Evolutionary conservation across 176 grass and related monocot genomes (phyloP).

Genomic region (Oryza brachyantha): DNA sequence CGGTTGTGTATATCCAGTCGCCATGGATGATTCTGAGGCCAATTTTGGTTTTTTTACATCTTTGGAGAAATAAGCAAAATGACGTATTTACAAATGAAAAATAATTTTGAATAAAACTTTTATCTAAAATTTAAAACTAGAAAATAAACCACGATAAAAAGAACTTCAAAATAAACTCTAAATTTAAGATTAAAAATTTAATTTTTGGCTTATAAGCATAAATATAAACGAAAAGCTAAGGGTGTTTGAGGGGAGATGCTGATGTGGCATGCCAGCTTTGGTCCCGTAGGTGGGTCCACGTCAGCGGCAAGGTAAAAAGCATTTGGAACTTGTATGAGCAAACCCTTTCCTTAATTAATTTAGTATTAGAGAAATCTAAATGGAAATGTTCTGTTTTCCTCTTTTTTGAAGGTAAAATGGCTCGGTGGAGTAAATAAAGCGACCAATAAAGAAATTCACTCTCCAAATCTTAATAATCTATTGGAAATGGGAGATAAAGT

Average conservation of each 20-base stretch:
- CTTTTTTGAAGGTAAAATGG: background rate
- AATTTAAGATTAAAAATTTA: too few relatives aligned
- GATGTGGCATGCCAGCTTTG: background rate
- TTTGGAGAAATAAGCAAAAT: too few relatives aligned
- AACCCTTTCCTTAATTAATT: background rate
- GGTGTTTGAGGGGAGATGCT: background rate
- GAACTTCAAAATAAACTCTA: too few relatives aligned
- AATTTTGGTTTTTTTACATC: too few relatives aligned
- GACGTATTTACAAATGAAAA: too few relatives aligned
- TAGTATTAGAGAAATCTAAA: background rate
- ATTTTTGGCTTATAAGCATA: background rate
- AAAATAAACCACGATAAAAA: too few relatives aligned
- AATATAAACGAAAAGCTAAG: too few relatives aligned
- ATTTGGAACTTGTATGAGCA: background rate
- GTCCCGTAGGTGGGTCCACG: background rate
- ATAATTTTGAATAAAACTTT: too few relatives aligned
- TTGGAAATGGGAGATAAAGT: background rate
- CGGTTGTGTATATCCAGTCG: slow-evolving; percentile 25
- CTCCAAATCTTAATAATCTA: slow-evolving; percentile 7
- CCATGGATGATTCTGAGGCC: background rate
- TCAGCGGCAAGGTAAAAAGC: background rate
- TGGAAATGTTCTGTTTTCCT: background rate
- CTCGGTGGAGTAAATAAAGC: background rate
- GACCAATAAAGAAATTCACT: background rate
- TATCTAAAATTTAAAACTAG: too few relatives aligned